Base-by-base conservation (phyloP, 306 rosid genomes). In the Quercus parvula region DNA sequence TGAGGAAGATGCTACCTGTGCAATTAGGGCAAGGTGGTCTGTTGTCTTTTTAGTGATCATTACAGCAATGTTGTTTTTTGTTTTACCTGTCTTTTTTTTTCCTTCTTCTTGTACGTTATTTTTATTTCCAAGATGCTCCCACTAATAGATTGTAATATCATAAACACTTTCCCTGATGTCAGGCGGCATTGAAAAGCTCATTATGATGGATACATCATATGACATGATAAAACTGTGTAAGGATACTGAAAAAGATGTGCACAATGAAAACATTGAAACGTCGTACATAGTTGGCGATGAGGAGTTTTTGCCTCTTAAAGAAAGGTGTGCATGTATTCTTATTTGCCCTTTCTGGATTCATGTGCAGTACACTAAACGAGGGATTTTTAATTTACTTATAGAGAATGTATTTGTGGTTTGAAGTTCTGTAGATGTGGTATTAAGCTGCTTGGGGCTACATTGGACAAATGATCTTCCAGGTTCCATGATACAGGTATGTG, bases 391-490 rank as follows among this genome's bases (percentile, higher is more conserved):
- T 64, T 35, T 76, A 71, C 30, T 67, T 75, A 31, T 15, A 35
- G 15, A 25, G 49, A 57, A 66, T 81, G 63, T 81, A 51, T 84
- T 25, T 56, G 17, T 83, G 78, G 46, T 17, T 79, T 88, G 83
- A 85, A 94, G 99, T 85, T 91, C 97, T 73, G 81, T 94, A 79
- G 97, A 94, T 87, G 86, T 94, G 90, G 81, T 94, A 78, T 79
- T 94, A 57, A 92, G 99, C 77, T 94, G 97, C 89, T 85, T 94
- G 91, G 97, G 97, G 55, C 94, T 94, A 35, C 99, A 94, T 77
- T 94, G 99, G 99, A 94, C 95, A 80, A 94, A 94, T 83, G 99
- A 94, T 88, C 93, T 94, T 73, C 99, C 99, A 3, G 99, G 97
- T 85, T 97, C 99, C 79, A 92, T 94, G 99, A 92, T 94, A 85